A percentile compares a stretch with the other conserved stretches of the same genome.
Evolutionary conservation across 805 yeast genomes (phyloP).

Genomic region (Wickerhamiella shivajii): DNA sequence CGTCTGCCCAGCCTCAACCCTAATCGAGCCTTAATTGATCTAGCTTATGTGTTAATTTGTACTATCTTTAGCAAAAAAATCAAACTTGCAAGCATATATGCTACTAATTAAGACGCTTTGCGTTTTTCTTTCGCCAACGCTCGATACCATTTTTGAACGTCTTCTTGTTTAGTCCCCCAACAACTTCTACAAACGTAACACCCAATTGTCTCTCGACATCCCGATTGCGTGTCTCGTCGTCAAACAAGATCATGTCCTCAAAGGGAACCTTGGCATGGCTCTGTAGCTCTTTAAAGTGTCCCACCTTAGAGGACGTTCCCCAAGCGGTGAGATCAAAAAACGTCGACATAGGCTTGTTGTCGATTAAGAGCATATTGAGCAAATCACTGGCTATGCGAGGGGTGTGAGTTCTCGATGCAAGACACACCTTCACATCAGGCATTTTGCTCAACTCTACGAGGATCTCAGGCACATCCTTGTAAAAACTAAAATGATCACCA

Average conservation of each 20-base stretch:
- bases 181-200: slow-evolving; percentile 52
- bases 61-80: too few species aligned
- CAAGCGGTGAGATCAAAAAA: slow-evolving; percentile 32
- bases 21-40: too few species aligned
- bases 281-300: slow-evolving; percentile 39
- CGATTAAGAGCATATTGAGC: slow-evolving; percentile 38
- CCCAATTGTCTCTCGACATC: slow-evolving; percentile 57
- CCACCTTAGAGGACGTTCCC: slow-evolving; percentile 35
- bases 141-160: slow-evolving; percentile 14
- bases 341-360: slow-evolving; percentile 36
- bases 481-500: slow-evolving; percentile 45
- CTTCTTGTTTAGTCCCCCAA: slow-evolving; percentile 29
- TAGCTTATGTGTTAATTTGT: too few species aligned
- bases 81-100: too few species aligned
- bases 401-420: slow-evolving; percentile 69
- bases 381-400: slow-evolving; percentile 62
- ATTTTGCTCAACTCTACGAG: slow-evolving; percentile 36
- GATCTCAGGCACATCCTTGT: slow-evolving; percentile 53
- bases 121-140: slow-evolving; percentile 13
- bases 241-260: slow-evolving; percentile 48
- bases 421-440: slow-evolving; percentile 36
- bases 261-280: slow-evolving; percentile 33
- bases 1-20: too few species aligned
- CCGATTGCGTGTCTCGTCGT: slow-evolving; percentile 63
- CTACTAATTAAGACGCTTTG: too few species aligned